Evolutionary conservation across 306 rosid species (phyloP), one percentile per base, ranked within the genome.

Genomic region (Pyrus pyrifolia): DNA sequence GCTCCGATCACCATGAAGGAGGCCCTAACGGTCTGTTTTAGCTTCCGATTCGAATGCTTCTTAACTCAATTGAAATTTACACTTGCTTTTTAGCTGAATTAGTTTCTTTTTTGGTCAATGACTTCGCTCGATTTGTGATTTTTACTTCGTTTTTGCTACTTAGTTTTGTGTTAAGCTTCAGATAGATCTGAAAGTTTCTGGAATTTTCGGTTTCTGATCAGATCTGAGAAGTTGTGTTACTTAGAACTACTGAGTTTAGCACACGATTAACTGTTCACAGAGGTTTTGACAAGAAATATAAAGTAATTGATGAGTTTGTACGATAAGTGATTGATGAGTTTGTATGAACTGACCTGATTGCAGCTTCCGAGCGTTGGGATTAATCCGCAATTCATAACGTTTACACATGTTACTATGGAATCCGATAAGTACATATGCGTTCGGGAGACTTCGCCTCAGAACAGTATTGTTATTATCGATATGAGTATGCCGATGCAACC

Each of bases 1-100:
- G 98, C 98, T 79, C 98, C 98, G 84, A 89, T 93, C 92, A 81
- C 95, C 92, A 93, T 93, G 98, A 85, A 81, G 77, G 98, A 93
- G 84, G 91, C 96, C 42, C 83, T 91, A 75, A 93, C 97, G 71
- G 98, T 93, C 8, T 82, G 92, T 83, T 67, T 82, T 78, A 35
- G 65, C 64, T 69, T 64, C 67, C n/a, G 46, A 42, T 79, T 71
- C 62, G 67, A 49, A 18, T 49, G 57, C 40, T 65, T 4, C 13
- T 6, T 63, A 10, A 84, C 76, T 87, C 79, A 78, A 74, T 85
- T 86, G 49, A 21, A 25, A 71, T 45, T 82, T 61, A 18, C 46
- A 68, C 53, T 71, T 60, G 22, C 49, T 11, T n/a, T 60, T 76
- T 58, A 64, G 83, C 83, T 57, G 64, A 45, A 53, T 10, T 4